Evolutionary conservation across 1,284 basidiomycete species (phyloP).

Genomic region (Spongispora temasekensis): DNA sequence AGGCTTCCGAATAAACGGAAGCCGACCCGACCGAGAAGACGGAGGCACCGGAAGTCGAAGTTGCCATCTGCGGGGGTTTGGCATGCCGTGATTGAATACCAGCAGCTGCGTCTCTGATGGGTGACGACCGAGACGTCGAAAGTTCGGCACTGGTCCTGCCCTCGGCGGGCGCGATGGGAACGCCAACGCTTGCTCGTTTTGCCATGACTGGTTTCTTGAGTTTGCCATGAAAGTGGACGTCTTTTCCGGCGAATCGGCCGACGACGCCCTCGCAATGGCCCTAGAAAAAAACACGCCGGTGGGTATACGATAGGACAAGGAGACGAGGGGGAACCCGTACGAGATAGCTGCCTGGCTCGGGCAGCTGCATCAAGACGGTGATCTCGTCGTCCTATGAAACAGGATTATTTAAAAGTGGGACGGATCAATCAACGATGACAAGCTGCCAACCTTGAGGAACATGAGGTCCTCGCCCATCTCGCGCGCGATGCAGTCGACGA

Average conservation of each 20-base stretch:
- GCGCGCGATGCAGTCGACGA: slow-evolving; percentile 78
- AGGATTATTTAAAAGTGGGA: no score
- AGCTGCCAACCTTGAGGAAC: slow-evolving; percentile 64
- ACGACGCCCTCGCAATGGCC: slow-evolving; percentile 92
- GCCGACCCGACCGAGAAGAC: slow-evolving; percentile 28
- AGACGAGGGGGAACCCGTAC: slow-evolving; percentile 44
- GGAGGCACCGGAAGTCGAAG: slow-evolving; percentile 31
- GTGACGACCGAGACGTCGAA: no score
- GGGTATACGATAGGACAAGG: not conserved
- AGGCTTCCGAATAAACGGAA: slow-evolving; percentile 32
- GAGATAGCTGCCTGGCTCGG: slow-evolving; percentile 58
- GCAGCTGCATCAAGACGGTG: slow-evolving; percentile 75
- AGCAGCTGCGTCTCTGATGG: not conserved
- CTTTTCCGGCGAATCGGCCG: slow-evolving; percentile 70
- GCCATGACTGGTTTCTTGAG: slow-evolving; percentile 82
- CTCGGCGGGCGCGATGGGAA: no score
- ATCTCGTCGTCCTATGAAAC: slow-evolving; percentile 74
- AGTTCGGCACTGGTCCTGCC: no score
- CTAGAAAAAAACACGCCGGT: slow-evolving; percentile 31
- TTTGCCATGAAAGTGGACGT: slow-evolving; percentile 74
- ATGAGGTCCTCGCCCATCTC: slow-evolving; percentile 75
- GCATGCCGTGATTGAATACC: slow-evolving; percentile 14
- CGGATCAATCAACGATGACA: not conserved
- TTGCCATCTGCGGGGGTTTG: slow-evolving; percentile 21
- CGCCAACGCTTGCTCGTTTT: slow-evolving; percentile 53